phyloP scores from a whole-genome alignment of 2,329 filamentous ascomycete species.

The Nannizziopsis barbatae region DNA sequence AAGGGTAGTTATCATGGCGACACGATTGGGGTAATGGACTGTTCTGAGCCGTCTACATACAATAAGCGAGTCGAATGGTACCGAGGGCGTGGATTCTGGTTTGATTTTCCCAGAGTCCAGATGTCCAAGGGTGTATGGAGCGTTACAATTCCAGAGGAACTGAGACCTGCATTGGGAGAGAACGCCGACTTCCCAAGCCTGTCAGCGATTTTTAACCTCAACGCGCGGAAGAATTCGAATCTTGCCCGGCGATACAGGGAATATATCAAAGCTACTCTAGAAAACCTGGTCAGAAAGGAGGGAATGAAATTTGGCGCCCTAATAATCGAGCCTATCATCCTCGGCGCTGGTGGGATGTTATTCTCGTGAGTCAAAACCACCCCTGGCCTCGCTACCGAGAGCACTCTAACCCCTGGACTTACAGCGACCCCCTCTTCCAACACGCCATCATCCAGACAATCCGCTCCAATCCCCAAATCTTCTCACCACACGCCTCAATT shows the following conservation, averaged over 20 bases:
- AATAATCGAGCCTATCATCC: constrained; percentile 67
- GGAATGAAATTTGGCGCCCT: constrained; percentile 63
- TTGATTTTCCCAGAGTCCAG: constrained; percentile 63
- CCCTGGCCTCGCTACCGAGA: not conserved
- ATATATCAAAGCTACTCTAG: constrained; percentile 48
- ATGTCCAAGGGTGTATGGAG: constrained; percentile 57
- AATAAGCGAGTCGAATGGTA: constrained; percentile 87
- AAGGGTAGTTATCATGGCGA: constrained; percentile 79
- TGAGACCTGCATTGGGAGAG: constrained; percentile 39
- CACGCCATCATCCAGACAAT: constrained; percentile 56
- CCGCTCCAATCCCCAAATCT: constrained; percentile 48
- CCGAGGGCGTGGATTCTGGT: constrained; percentile 64
- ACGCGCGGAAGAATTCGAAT: constrained; percentile 36
- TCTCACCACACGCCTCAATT: constrained; percentile 25
- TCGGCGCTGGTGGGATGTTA: constrained; percentile 75
- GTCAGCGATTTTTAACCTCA: constrained; percentile 50
- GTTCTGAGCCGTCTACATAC: constrained; percentile 62
- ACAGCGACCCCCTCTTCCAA: constrained; percentile 70
- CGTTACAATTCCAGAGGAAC: constrained; percentile 44
- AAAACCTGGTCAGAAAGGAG: constrained; percentile 41
- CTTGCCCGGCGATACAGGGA: constrained; percentile 45
- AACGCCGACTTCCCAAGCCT: constrained; percentile 40
- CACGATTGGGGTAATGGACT: constrained; percentile 81
- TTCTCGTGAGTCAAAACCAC: constrained; percentile 50
- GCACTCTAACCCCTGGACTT: not conserved